Conservation (phyloP, 495 filamentous ascomycete species). For the Neurospora cerealis region DNA sequence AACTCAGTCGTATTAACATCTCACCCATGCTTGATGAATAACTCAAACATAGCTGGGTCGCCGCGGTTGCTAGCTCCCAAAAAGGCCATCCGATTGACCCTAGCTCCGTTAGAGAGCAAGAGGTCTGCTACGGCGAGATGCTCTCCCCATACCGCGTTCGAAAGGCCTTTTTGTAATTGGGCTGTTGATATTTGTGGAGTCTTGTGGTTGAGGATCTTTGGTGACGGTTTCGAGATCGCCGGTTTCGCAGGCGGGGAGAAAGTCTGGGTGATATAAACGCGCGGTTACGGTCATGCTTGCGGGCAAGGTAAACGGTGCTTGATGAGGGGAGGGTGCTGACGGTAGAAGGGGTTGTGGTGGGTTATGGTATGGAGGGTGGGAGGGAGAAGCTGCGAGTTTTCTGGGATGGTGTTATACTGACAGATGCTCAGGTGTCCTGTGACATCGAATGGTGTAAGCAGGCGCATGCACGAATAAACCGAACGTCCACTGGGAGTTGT, state of each 20-base stretch:
- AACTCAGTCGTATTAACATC: not conserved
- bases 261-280: not conserved
- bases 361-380: not conserved
- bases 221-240: not conserved
- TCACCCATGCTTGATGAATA: not conserved
- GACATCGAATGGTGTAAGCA: no score
- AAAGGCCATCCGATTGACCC: not conserved
- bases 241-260: not conserved
- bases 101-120: not conserved
- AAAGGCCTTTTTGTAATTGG: not conserved
- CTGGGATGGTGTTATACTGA: not conserved
- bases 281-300: not conserved
- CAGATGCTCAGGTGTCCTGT: no score
- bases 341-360: not conserved
- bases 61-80: accelerated
- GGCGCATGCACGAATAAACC: no score
- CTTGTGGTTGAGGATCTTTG: not conserved
- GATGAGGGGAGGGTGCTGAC: not conserved
- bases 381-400: not conserved
- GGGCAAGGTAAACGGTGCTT: not conserved
- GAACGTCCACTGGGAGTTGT: no score
- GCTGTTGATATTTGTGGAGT: not conserved
- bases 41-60: not conserved
- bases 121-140: not conserved
- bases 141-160: not conserved